phyloP scores from a whole-genome alignment of 345 rosid species.

The Euphorbia peplus region DNA sequence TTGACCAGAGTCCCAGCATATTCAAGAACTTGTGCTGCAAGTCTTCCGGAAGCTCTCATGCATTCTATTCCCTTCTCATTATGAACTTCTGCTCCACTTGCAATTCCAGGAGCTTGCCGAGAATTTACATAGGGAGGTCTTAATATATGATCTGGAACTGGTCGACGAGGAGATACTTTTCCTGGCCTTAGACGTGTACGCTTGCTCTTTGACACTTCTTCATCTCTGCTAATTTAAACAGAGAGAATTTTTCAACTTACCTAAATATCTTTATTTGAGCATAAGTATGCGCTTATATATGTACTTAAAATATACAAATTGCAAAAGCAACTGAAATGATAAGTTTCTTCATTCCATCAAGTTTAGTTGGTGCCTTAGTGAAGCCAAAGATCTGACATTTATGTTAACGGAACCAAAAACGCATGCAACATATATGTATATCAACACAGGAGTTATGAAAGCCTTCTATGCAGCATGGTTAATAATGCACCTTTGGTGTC shows the following conservation, averaged over 20 bases:
- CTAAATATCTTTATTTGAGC: neutral
- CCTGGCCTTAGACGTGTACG: conserved; percentile 66
- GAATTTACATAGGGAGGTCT: conserved; percentile 70
- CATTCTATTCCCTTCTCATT: conserved; percentile 66
- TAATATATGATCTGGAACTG: conserved; percentile 63
- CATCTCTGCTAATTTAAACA: conserved; percentile 40
- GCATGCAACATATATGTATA: neutral
- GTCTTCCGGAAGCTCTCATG: conserved; percentile 90
- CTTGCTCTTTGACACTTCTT: conserved; percentile 42
- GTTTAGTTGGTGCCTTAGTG: neutral
- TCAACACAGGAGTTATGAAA: neutral
- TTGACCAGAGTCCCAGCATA: conserved; percentile 82
- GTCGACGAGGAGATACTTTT: conserved; percentile 62
- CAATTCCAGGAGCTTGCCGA: conserved; percentile 55
- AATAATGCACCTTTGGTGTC: neutral
- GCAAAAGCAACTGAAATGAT: neutral
- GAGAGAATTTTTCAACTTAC: conserved; percentile 2
- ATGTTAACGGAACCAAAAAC: neutral
- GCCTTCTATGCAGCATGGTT: neutral
- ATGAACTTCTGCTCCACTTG: conserved; percentile 71
- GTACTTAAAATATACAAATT: conserved; percentile 1
- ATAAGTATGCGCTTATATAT: neutral
- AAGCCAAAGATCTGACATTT: neutral
- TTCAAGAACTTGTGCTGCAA: conserved; percentile 79
- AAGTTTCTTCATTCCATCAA: neutral